Evolutionary conservation across 148 eudicot genomes (phyloP), one percentile per base, ranked within the genome.

Genomic region (Amaranthus palmeri): DNA sequence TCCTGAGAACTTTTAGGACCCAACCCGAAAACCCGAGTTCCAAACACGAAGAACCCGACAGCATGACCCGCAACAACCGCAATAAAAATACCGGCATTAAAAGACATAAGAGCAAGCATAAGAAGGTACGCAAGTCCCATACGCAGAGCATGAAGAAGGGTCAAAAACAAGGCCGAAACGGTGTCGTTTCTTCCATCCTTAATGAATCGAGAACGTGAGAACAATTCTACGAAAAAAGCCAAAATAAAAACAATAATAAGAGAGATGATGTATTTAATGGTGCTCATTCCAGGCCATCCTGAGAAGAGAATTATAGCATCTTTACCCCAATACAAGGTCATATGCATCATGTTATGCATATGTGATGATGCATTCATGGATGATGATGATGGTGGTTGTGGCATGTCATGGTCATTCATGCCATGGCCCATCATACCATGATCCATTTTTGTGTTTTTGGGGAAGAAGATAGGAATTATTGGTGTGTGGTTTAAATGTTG

Each of bases 241-340:
- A 86, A 66, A 10, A 82, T 4, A 73, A 88, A 86, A 10, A 82
- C 79, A 17, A 86, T 8, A 10, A 82, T 3, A 3, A 88, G 82
- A 0, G 89, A 72, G 9, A 75, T 11, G 1, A 63, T 59, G 78
- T 86, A 90, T 84, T 80, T 82, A 12, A 75, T 85, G 40, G 78
- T 48, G 68, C 60, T 11, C 41, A 76, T 62, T 11, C 96, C 96
- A 25, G 93, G 91, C 90, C 91, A 92, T 0, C 88, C 86, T 43
- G 77, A 10, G 82, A 92, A 92, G 2, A 92, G 76, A 5, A 88
- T 76, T 41, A 67, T 76, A 13, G 91, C 77, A 45, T 83, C 54
- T 2, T 76, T 74, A 3, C 97, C 96, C 97, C 96, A 88, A 82
- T 85, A 90, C 66, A 92, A 92, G 4, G 87, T 74, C 96, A 88